Evolutionary conservation across 1,139 yeast species (phyloP).

Genomic region (Lodderomyces orthopsilosis): DNA sequence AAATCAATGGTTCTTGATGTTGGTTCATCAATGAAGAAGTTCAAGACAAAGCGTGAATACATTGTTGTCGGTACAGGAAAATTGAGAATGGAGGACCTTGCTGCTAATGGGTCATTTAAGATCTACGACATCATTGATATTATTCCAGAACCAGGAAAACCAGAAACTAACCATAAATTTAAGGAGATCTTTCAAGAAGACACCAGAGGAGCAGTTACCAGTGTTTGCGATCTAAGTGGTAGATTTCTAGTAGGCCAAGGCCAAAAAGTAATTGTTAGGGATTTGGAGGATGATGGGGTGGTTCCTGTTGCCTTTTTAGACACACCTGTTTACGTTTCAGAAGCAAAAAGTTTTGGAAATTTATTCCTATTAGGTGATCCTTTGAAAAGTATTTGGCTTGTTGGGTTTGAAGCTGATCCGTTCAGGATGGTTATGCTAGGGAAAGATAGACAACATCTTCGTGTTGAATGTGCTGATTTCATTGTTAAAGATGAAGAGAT

Average conservation of each 20-base stretch:
- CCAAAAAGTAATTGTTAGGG: slow-evolving; percentile 78
- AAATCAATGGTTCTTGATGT: slow-evolving; percentile 59
- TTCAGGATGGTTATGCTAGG: slow-evolving; percentile 80
- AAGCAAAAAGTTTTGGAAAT: slow-evolving; percentile 80
- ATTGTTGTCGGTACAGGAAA: slow-evolving; percentile 78
- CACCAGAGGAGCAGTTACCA: slow-evolving; percentile 81
- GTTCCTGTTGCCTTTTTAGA: slow-evolving; percentile 95
- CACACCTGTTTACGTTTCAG: slow-evolving; percentile 74
- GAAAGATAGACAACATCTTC: slow-evolving; percentile 64
- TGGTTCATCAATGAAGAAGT: slow-evolving; percentile 45
- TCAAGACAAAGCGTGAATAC: slow-evolving; percentile 62
- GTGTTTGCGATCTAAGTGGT: slow-evolving; percentile 80
- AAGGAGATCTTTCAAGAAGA: slow-evolving; percentile 75
- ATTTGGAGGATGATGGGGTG: slow-evolving; percentile 77
- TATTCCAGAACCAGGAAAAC: slow-evolving; percentile 86
- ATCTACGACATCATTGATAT: slow-evolving; percentile 76
- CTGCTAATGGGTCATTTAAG: slow-evolving; percentile 77
- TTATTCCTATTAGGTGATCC: slow-evolving; percentile 77
- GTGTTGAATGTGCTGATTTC: slow-evolving; percentile 69
- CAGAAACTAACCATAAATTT: slow-evolving; percentile 78
- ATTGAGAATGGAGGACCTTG: slow-evolving; percentile 77
- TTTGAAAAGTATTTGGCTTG: slow-evolving; percentile 74
- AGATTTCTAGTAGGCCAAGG: slow-evolving; percentile 85
- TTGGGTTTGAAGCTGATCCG: slow-evolving; percentile 95
- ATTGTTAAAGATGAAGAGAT: slow-evolving; percentile 69